phyloP scores from a whole-genome alignment of 306 rosid species.

The Sindora glabra region DNA sequence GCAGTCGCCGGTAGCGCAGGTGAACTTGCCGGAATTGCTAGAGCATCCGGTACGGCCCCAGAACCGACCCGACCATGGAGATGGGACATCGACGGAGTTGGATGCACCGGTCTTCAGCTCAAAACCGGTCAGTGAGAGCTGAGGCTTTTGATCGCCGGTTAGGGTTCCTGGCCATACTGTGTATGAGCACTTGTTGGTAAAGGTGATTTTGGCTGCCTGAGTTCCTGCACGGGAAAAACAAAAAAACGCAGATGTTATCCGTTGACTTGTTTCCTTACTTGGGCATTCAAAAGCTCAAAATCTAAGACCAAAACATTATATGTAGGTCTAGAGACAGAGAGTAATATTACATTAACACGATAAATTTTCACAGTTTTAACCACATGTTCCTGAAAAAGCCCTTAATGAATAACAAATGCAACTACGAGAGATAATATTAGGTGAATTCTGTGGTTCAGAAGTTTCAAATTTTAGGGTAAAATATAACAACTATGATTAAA shows the following conservation, averaged over 20 bases:
- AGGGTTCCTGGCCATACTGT: constrained; percentile 62
- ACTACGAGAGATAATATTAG: too few relatives aligned
- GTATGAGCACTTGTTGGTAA: constrained; percentile 38
- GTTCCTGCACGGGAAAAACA: constrained; percentile 27
- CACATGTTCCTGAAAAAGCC: too few relatives aligned
- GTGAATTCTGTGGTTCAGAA: too few relatives aligned
- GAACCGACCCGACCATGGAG: constrained; percentile 58
- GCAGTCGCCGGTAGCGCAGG: constrained; percentile 45
- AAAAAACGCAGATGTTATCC: too few relatives aligned
- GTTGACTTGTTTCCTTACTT: too few relatives aligned
- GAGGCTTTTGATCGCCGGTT: constrained; percentile 35
- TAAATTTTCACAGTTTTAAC: too few relatives aligned
- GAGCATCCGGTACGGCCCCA: constrained; percentile 54
- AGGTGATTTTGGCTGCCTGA: constrained; percentile 28
- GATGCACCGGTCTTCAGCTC: constrained; percentile 20
- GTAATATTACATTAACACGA: too few relatives aligned
- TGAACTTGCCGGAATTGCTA: constrained; percentile 23
- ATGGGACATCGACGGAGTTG: constrained; percentile 7
- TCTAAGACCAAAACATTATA: not conserved
- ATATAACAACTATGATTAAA: too few relatives aligned
- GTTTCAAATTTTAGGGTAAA: too few relatives aligned
- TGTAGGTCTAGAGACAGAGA: not conserved
- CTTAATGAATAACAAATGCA: too few relatives aligned
- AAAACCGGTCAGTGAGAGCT: constrained; percentile 46
- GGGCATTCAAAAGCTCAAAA: not conserved